These are phyloP conservation scores for Candida sakaeoensis DNA, from an alignment of 805 yeast species.

Conservation along the genomic window DNA sequence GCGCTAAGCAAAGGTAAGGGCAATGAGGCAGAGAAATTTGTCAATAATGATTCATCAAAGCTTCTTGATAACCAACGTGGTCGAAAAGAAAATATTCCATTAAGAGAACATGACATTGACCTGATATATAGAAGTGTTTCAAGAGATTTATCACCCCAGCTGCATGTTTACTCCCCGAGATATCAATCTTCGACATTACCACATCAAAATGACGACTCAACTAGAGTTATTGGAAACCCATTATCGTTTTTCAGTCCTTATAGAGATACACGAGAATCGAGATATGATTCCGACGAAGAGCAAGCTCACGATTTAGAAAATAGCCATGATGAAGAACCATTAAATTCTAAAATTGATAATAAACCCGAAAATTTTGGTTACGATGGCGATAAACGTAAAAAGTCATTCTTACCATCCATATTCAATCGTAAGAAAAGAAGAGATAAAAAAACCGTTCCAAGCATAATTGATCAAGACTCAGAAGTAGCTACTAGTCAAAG, in stretches of 20 bases:
- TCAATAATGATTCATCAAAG: not conserved
- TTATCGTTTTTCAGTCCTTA: constrained; percentile 26
- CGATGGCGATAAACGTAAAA: not conserved
- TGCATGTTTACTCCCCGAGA: not conserved
- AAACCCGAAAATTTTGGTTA: not conserved
- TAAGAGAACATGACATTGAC: constrained; percentile 13
- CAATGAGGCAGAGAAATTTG: not conserved
- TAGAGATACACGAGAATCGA: constrained; percentile 28
- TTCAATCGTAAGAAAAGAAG: constrained; percentile 16
- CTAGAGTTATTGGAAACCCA: constrained; percentile 28
- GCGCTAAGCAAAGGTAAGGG: not conserved
- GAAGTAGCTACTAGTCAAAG: constrained; percentile 32
- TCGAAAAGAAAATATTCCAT: constrained; percentile 5
- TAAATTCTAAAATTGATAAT: not conserved
- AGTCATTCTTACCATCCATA: constrained; percentile 12
- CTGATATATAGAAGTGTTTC: constrained; percentile 15
- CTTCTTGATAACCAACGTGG: not conserved
- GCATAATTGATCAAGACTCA: constrained; percentile 10
- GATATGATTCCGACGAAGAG: constrained; percentile 26
- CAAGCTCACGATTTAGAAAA: constrained; percentile 1
- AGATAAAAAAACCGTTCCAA: constrained; percentile 19
- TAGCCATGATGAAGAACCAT: constrained; percentile 1
- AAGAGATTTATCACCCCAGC: constrained; percentile 1
- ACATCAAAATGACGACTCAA: constrained; percentile 12
- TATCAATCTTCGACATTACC: not conserved